Percentiles rank a stretch among this genome's conserved stretches.
Evolutionary conservation across 495 filamentous ascomycete genomes (phyloP).

Genomic region (Penicillium simplicissimum): DNA sequence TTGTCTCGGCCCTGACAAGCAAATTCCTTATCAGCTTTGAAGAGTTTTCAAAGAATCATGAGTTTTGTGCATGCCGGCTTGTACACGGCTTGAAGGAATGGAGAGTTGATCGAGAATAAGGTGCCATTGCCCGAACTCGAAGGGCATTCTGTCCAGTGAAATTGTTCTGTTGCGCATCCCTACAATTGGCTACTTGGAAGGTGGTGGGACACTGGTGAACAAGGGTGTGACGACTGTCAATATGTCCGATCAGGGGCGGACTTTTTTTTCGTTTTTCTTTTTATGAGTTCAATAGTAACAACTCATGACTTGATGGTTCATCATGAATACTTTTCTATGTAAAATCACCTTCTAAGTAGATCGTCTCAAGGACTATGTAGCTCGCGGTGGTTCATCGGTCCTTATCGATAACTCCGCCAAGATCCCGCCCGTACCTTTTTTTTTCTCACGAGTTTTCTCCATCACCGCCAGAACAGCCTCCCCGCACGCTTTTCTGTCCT

Average conservation of each 20-base stretch:
- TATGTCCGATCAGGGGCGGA: not conserved
- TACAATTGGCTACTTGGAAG: not conserved
- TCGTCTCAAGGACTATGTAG: not conserved
- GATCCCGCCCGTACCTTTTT: slow-evolving; percentile 38
- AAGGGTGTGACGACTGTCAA: not conserved
- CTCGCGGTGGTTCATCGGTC: slow-evolving; percentile 1
- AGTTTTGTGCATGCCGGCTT: not conserved
- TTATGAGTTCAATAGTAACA: slow-evolving; percentile 5
- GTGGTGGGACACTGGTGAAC: slow-evolving; percentile 5
- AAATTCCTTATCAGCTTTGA: not conserved
- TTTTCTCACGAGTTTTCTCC: slow-evolving; percentile 31
- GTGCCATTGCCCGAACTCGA: not conserved
- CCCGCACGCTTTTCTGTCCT: slow-evolving; percentile 31
- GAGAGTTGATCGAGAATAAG: not conserved
- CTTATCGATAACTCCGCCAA: slow-evolving; percentile 39
- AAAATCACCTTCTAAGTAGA: not conserved
- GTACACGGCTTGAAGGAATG: not conserved
- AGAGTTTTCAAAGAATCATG: not conserved
- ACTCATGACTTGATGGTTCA: slow-evolving; percentile 7
- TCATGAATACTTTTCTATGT: not conserved
- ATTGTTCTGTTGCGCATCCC: not conserved
- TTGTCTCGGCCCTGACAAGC: not conserved
- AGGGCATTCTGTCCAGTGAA: not conserved
- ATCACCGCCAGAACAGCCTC: slow-evolving; percentile 37
- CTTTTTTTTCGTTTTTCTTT: not conserved